Base-by-base conservation (phyloP, 768 basidiomycete species). In the Boletus barrowsii region DNA sequence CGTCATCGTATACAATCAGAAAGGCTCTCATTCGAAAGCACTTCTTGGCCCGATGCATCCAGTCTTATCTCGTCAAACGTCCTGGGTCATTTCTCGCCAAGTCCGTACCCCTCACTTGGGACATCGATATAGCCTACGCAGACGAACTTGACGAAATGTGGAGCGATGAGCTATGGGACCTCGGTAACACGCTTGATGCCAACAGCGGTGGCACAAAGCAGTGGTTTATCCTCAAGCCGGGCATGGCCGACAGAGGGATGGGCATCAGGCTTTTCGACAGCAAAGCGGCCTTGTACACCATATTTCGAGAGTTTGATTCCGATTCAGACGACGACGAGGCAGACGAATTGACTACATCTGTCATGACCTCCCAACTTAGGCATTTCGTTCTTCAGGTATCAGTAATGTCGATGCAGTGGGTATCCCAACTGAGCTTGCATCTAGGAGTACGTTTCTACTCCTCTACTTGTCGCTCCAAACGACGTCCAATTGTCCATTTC, bases 201-300 rank as follows among this genome's bases (percentile, higher is more conserved):
- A 74, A 73, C 18, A 37, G 9, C 13, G 26, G 20, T 17, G 42
- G 53, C n/a, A 45, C 41, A 29, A 60, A 58, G 17, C 75, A 61
- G 47, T 98, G 96, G 96, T 98, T 87, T 82, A 96, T 99, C 56
- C 73, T 99, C 48, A 99, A 99, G 73, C 95, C 97, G 43, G 92
- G 93, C 17, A 96, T 99, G 90, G 88, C 94, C 2, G 95, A 98
- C 74, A 82, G 93, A 47, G 97, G 94, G 13, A 92, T 93, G 79
- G 97, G 96, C 3, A 94, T 99, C 59, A 75, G 94, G 42, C 73
- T 99, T 44, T 98, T 99, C 72, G 83, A 87, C 49, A 86, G 80
- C 51, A 88, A 88, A 69, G 81, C 82, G 13, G 75, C 81, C 32
- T 76, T 99, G 54, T 80, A 81, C 53, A 63, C 68, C 5, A 94